A percentile compares a stretch with the other conserved stretches of the same genome.
These are phyloP conservation scores for Penicillium silybi DNA, from an alignment of 495 filamentous ascomycete species.

Conservation along the genomic window DNA sequence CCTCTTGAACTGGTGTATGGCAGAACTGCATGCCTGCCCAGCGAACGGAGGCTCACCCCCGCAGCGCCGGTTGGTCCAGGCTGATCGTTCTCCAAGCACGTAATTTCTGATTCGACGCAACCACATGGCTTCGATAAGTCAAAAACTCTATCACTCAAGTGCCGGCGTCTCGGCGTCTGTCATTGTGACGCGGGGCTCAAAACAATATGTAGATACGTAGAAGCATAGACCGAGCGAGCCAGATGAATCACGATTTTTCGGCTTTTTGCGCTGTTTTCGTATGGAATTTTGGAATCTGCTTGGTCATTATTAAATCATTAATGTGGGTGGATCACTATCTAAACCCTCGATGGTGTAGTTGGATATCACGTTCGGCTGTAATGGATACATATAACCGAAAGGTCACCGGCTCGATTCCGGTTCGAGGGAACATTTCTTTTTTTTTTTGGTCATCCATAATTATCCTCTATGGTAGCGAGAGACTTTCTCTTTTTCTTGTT, in stretches of 20 bases:
- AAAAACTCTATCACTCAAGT: background rate
- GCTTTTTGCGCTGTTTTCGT: no score
- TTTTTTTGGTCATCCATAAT: background rate
- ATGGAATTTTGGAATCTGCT: background rate
- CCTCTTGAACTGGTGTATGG: background rate
- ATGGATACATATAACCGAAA: conserved; percentile 8
- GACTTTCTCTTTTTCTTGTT: no score
- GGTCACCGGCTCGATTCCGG: conserved; percentile 8
- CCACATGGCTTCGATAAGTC: background rate
- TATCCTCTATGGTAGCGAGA: no score
- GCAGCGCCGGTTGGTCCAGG: conserved; percentile 2
- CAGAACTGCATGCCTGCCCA: conserved; percentile 2
- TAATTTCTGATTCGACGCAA: background rate
- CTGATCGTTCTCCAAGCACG: conserved; percentile 6
- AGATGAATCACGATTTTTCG: background rate
- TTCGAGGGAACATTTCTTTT: background rate
- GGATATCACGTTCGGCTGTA: conserved; percentile 4
- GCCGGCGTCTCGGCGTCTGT: background rate
- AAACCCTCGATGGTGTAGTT: background rate
- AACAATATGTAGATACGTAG: background rate
- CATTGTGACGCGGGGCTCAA: background rate
- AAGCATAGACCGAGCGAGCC: background rate
- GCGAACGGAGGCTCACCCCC: conserved; percentile 3
- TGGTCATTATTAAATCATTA: background rate
- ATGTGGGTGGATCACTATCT: background rate